These are phyloP conservation scores for Phragmites australis DNA, from an alignment of 176 grass and related monocot species.

Conservation along the genomic window DNA sequence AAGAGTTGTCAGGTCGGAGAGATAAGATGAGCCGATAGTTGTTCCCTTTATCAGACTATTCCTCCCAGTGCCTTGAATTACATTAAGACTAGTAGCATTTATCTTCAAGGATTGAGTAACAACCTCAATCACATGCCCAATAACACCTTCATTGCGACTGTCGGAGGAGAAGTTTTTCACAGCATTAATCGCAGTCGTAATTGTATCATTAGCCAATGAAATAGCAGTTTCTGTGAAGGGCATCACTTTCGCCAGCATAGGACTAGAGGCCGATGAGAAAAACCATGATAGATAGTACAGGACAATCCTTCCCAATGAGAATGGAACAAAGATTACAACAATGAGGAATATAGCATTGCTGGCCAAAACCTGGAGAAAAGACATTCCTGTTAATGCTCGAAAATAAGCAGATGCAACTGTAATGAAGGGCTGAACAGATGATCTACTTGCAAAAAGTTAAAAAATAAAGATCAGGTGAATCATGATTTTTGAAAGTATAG, in stretches of 20 bases:
- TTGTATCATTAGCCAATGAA: slow-evolving; percentile 83
- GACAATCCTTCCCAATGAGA: slow-evolving; percentile 95
- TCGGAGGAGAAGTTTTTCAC: slow-evolving; percentile 86
- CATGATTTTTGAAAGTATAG: slow-evolving; percentile 1
- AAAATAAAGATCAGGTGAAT: background rate
- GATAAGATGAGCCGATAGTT: slow-evolving; percentile 62
- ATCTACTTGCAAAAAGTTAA: background rate
- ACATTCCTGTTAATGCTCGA: background rate
- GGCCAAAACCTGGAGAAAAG: slow-evolving; percentile 75
- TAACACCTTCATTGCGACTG: slow-evolving; percentile 62
- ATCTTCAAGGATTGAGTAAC: slow-evolving; percentile 79
- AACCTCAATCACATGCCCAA: slow-evolving; percentile 74
- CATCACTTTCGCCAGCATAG: slow-evolving; percentile 75
- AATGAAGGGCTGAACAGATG: background rate
- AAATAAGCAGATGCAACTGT: slow-evolving; percentile 7
- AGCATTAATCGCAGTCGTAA: slow-evolving; percentile 75
- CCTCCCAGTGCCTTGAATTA: slow-evolving; percentile 53
- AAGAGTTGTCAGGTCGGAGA: slow-evolving; percentile 95
- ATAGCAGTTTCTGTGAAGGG: slow-evolving; percentile 81
- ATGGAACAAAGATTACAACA: slow-evolving; percentile 93
- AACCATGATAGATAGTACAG: slow-evolving; percentile 94
- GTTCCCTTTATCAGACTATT: slow-evolving; percentile 59
- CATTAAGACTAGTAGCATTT: slow-evolving; percentile 66
- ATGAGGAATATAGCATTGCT: slow-evolving; percentile 99
- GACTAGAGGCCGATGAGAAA: slow-evolving; percentile 86